Evolutionary conservation across 352 stramenopile species (phyloP).

Genomic region (Thalassiosira delicatula): DNA sequence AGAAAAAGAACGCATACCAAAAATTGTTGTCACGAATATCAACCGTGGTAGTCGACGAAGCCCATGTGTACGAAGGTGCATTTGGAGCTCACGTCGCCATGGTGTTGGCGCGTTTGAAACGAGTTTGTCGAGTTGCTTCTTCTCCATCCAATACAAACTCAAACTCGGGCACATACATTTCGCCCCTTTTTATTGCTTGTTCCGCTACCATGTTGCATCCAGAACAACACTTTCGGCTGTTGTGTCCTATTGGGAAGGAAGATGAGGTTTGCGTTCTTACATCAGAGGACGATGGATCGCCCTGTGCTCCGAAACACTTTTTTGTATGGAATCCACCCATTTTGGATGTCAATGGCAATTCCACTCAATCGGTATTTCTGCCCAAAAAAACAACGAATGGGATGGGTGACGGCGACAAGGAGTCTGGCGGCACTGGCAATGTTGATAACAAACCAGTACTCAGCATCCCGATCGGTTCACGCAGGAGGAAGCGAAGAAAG

Average conservation of each 20-base stretch:
- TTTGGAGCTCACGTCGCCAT: conserved; percentile 89
- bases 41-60: conserved; percentile 90
- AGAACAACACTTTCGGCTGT: conserved; percentile 88
- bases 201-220: conserved; percentile 96
- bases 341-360: conserved; percentile 63
- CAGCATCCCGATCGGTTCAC: conserved; percentile 30
- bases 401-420: conserved; percentile 9
- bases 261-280: conserved; percentile 85
- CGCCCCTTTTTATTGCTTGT: conserved; percentile 88
- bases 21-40: conserved; percentile 89
- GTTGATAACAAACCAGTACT: conserved; percentile 8
- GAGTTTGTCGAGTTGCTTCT: conserved; percentile 53
- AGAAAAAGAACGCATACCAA: conserved; percentile 84
- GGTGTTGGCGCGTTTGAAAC: conserved; percentile 70
- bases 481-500: conserved; percentile 31
- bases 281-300: conserved; percentile 87
- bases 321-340: conserved; percentile 93
- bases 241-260: conserved; percentile 87
- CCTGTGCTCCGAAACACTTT: conserved; percentile 91
- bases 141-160: conserved; percentile 31
- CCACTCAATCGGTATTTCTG: conserved; percentile 52
- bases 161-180: neutral
- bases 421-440: conserved; percentile 1
- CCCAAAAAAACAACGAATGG: conserved; percentile 40
- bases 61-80: conserved; percentile 93